A percentile compares a stretch with the other conserved stretches of the same genome.
phyloP scores from a whole-genome alignment of 2,329 filamentous ascomycete species.

The Penicillium sp. region DNA sequence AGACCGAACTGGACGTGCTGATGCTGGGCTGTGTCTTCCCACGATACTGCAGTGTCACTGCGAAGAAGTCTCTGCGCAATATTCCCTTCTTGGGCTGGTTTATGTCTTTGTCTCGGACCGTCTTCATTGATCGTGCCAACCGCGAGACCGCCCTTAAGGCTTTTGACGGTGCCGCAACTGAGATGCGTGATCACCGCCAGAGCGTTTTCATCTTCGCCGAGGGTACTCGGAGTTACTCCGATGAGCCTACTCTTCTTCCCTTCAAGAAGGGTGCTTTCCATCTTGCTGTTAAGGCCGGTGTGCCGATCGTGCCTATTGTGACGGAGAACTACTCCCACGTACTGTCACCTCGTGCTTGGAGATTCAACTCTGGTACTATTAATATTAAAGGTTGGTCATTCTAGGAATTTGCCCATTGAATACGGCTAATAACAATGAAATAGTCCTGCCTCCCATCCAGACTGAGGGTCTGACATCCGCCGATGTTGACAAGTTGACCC shows the following conservation, averaged over 20 bases:
- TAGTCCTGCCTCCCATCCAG: conserved; percentile 75
- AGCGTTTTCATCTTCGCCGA: conserved; percentile 61
- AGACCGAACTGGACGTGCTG: conserved; percentile 90
- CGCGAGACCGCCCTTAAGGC: conserved; percentile 75
- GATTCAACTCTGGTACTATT: conserved; percentile 66
- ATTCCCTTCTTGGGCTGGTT: conserved; percentile 92
- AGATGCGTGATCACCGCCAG: conserved; percentile 69
- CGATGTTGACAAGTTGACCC: conserved; percentile 72
- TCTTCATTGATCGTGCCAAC: conserved; percentile 94
- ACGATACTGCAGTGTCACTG: conserved; percentile 85
- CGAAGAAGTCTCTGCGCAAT: conserved; percentile 77
- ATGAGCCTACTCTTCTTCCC: conserved; percentile 75
- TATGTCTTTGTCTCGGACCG: conserved; percentile 78
- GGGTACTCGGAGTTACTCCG: conserved; percentile 85
- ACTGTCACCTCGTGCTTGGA: conserved; percentile 59
- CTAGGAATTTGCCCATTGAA: not conserved
- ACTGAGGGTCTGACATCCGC: conserved; percentile 68
- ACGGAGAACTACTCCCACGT: conserved; percentile 75
- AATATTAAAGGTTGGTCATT: conserved; percentile 65
- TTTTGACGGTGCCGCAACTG: conserved; percentile 75
- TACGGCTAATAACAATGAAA: conserved; percentile 10
- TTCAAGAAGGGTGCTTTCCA: conserved; percentile 99
- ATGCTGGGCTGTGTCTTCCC: conserved; percentile 89
- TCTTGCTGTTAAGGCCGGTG: conserved; percentile 86
- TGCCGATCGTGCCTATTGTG: conserved; percentile 84